Base-by-base conservation (phyloP, 768 basidiomycete genomes). In the Rhodotorula kratochvilovae region DNA sequence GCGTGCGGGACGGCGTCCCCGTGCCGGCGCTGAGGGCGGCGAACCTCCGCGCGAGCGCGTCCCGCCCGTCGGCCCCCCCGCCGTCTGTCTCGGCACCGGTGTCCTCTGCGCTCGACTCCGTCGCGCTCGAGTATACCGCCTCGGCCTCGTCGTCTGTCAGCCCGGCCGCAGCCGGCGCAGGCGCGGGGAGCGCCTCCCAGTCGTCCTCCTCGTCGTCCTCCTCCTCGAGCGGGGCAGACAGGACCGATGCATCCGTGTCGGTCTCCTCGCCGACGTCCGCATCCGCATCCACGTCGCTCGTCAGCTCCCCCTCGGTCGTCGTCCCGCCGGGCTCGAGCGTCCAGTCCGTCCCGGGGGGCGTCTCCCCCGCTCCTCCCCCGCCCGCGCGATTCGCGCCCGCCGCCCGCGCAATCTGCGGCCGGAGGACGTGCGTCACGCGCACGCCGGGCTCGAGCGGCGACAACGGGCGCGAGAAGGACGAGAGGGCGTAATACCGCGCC, bases 401-500 rank as follows among this genome's bases (percentile, higher is more conserved):
- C 8, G 25, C 48, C 3, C 51, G 51, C 0, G 56, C 60, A 27
- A 73, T 15, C 16, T 73, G 65, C 5, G 72, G 72, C 3, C 58
- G 50, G 7, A 70, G 54, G 58, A 73, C 54, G 54, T 70, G 68
- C 5, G 72, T 73, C 17, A 73, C 72, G 8, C 72, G 65, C 8
- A 55, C 25, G 29, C 42, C 25, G 3, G 62, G 72, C 35, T 69
- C 72, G 72, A 69, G 68, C 1, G 72, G 72, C 3, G 55, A 59
- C 8, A 67, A 54, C 2, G 69, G 69, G 31, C 63, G 58, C 5
- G 69, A 70, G 63, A 74, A 74, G 48, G 69, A 70, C 31, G 56
- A 46, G n/a, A 70, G 63, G 54, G 23, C 13, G 63, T 74, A 74
- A 66, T 74, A 74, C 13, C 73, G 62, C 5, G 69, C 66, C 55